Percentiles rank a stretch among this genome's conserved stretches.
Conservation (phyloP, 768 basidiomycete species). For the Kwoniella bestiolae region DNA sequence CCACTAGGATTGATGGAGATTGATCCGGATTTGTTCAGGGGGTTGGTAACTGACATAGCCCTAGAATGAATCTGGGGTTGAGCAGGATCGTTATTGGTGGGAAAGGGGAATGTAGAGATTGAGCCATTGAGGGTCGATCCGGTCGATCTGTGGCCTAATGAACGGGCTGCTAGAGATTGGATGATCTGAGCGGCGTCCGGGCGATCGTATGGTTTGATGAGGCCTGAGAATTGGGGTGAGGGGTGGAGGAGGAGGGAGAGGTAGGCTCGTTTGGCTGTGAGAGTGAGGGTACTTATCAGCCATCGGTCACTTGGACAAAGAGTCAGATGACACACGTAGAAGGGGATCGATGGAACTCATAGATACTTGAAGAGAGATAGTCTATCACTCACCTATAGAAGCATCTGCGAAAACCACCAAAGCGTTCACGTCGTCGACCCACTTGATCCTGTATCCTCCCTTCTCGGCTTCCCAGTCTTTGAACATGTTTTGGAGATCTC, state of each 20-base stretch:
- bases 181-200: constrained; percentile 77
- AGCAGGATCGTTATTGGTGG: constrained; percentile 18
- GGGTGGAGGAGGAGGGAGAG: constrained; percentile 84
- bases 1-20: constrained; percentile 12
- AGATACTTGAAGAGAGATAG: too few species aligned
- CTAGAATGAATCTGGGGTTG: constrained; percentile 23
- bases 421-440: constrained; percentile 95
- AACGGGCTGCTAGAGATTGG: constrained; percentile 56
- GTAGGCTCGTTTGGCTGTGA: constrained; percentile 89
- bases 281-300: too few species aligned
- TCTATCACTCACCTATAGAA: constrained; percentile 75
- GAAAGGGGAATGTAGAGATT: constrained; percentile 20
- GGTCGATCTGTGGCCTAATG: constrained; percentile 50
- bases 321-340: too few species aligned
- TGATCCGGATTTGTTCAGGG: constrained; percentile 13
- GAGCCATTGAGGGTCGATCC: constrained; percentile 28
- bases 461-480: constrained; percentile 80
- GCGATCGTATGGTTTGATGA: constrained; percentile 89
- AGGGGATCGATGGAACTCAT: too few species aligned
- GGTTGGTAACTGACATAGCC: constrained; percentile 23
- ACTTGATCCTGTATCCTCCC: constrained; percentile 98
- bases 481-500: constrained; percentile 91
- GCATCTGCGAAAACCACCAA: constrained; percentile 94
- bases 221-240: constrained; percentile 59
- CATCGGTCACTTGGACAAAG: too few species aligned